Evolutionary conservation across 2,329 filamentous ascomycete species (phyloP), one percentile per base, ranked within the genome.

Genomic region (Geosmithia flava): DNA sequence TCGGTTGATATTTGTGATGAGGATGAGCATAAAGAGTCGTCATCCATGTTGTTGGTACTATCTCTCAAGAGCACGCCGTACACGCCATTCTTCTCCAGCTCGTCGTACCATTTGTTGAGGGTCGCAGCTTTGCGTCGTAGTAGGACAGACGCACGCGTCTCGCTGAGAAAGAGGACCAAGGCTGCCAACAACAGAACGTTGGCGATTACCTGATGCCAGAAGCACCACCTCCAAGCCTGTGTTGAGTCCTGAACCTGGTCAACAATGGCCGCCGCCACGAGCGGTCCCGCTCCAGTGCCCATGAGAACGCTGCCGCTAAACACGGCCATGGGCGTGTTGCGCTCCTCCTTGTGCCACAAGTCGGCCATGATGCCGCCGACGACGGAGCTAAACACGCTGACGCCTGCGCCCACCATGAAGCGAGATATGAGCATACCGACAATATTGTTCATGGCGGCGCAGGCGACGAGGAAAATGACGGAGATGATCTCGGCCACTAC

Each of bases 311-410:
- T 71, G 1, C 84, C 87, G n/a, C 84, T 85, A 62, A 95, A 96
- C 0, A 95, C 61, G 0, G 87, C 83, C 91, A 96, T 95, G 0
- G 90, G 86, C 0, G 84, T 88, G 56, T 96, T 95, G 33, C 91
- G 74, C 43, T 86, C 81, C 50, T 85, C 69, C 10, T 86, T 80
- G 45, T 83, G 78, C 67, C 89, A 95, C 50, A 95, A 77, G 58
- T 96, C 90, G 46, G 85, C 84, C 41, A 96, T 83, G 3, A 96
- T 85, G 3, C 90, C 90, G n/a, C 90, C 90, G 0, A 95, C 84
- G 75, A 95, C 90, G 20, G 87, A 93, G 43, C 84, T 88, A 59
- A 94, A 95, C 0, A 74, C 81, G 45, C 82, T 88, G 6, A 79
- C 83, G 7, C 85, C 86, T n/a, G 81, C 78, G 1, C 90, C 90